These are phyloP conservation scores for Colletotrichum filicis DNA, from an alignment of 2,329 filamentous ascomycete genomes.

Conservation along the genomic window DNA sequence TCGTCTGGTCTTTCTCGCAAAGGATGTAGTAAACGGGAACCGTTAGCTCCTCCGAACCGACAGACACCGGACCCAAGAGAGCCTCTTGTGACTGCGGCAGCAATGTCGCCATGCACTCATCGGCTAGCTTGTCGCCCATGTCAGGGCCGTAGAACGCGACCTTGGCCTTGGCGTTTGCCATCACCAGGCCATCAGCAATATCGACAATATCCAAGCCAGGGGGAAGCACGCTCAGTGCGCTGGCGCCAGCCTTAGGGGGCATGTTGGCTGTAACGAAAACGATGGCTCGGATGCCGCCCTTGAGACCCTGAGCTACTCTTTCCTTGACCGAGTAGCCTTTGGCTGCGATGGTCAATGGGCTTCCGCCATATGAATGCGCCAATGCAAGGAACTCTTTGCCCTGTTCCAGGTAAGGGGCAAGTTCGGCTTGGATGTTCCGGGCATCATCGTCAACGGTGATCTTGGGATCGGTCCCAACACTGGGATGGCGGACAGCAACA, in stretches of 20 bases:
- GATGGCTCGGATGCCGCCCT: constrained; percentile 4
- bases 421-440: constrained; percentile 1
- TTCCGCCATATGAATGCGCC: constrained; percentile 21
- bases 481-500: constrained; percentile 15
- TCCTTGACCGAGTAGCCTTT: constrained; percentile 7
- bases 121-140: constrained; percentile 5
- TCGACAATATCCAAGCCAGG: constrained; percentile 16
- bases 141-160: constrained; percentile 21
- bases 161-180: constrained; percentile 14
- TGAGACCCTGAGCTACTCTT: not conserved
- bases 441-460: constrained; percentile 19
- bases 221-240: constrained; percentile 15
- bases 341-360: constrained; percentile 1
- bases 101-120: constrained; percentile 3
- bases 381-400: constrained; percentile 15
- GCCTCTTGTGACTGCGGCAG: constrained; percentile 13
- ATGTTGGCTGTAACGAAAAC: constrained; percentile 16
- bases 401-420: not conserved
- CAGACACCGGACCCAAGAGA: not conserved
- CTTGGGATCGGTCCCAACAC: not conserved
- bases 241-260: constrained; percentile 8
- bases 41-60: not conserved
- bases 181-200: not conserved
- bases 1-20: constrained; percentile 24
- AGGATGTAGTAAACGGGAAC: constrained; percentile 19